Evolutionary conservation across 2,329 filamentous ascomycete species (phyloP).

Genomic region (Phaeosphaeria sp.): DNA sequence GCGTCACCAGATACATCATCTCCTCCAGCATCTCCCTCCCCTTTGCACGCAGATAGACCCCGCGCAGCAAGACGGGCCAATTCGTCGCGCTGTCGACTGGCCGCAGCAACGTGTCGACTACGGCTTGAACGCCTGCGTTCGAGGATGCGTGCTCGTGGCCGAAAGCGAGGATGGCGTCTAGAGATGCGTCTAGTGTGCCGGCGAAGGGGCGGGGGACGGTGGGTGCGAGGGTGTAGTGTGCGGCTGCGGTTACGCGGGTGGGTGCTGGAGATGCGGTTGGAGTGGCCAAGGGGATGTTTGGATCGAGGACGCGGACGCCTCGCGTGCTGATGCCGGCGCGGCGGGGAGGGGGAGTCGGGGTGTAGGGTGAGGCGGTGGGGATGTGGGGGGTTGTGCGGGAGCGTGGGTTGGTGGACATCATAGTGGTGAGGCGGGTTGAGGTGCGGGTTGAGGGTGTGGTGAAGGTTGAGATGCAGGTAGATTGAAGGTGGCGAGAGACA

Average conservation of each 20-base stretch:
- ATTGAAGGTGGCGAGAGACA: not conserved
- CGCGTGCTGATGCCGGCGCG: slow-evolving; percentile 1
- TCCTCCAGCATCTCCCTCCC: slow-evolving; percentile 15
- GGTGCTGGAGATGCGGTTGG: not conserved
- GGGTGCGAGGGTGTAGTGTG: slow-evolving; percentile 15
- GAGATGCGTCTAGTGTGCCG: slow-evolving; percentile 27
- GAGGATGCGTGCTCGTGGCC: not conserved
- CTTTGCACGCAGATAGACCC: not conserved
- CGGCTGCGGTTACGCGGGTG: not conserved
- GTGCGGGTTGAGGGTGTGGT: not conserved
- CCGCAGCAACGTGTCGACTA: slow-evolving; percentile 15
- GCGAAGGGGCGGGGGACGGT: slow-evolving; percentile 30
- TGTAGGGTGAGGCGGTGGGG: slow-evolving; percentile 9
- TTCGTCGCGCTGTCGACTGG: slow-evolving; percentile 11
- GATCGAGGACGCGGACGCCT: not conserved
- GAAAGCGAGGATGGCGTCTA: slow-evolving; percentile 30
- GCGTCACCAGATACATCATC: slow-evolving; percentile 30
- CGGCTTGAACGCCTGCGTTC: not conserved
- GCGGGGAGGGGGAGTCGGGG: slow-evolving; percentile 4
- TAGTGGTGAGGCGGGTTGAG: not conserved
- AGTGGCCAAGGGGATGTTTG: not conserved
- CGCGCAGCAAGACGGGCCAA: slow-evolving; percentile 15
- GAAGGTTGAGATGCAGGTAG: not conserved
- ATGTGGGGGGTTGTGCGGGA: slow-evolving; percentile 4
- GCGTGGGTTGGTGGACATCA: not conserved